A percentile compares a stretch with the other conserved stretches of the same genome.
phyloP scores from a whole-genome alignment of 2,329 filamentous ascomycete genomes.

The Paramyrothecium roridum region DNA sequence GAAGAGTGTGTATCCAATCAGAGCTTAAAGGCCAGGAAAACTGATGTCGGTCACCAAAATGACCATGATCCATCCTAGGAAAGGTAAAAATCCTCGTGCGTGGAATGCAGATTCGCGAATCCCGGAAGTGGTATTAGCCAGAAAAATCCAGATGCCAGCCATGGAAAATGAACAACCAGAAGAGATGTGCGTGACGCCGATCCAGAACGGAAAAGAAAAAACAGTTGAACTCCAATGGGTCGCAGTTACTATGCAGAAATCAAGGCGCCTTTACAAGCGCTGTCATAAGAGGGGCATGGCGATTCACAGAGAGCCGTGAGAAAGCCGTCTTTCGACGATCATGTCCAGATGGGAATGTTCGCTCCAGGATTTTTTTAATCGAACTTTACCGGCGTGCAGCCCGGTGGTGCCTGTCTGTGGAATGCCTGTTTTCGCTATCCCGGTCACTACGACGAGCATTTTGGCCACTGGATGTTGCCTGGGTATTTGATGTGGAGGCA shows the following conservation, averaged over 20 bases:
- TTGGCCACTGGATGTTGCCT: constrained; percentile 32
- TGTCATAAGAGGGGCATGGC: constrained; percentile 10
- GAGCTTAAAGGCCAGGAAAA: constrained; percentile 12
- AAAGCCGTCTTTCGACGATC: neutral
- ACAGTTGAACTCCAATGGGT: constrained; percentile 20
- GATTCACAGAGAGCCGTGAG: neutral
- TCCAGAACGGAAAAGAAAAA: constrained; percentile 15
- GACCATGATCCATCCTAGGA: constrained; percentile 21
- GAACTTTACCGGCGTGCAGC: constrained; percentile 30
- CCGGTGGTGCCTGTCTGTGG: constrained; percentile 35
- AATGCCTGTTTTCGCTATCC: constrained; percentile 34
- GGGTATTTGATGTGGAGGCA: constrained; percentile 33
- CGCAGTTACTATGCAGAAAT: constrained; percentile 23
- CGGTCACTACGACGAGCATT: constrained; percentile 38
- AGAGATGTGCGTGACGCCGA: constrained; percentile 19
- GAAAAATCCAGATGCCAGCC: constrained; percentile 13
- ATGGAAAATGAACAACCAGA: constrained; percentile 18
- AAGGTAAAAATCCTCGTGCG: constrained; percentile 12
- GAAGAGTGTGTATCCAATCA: constrained; percentile 6
- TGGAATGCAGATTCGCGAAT: constrained; percentile 26
- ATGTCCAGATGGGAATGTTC: constrained; percentile 2
- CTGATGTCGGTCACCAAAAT: constrained; percentile 14
- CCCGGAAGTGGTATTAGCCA: constrained; percentile 4
- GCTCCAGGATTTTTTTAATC: constrained; percentile 12
- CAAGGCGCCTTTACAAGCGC: constrained; percentile 18